Evolutionary conservation across 331 rosid genomes (phyloP).

Genomic region (Cydonia oblonga): DNA sequence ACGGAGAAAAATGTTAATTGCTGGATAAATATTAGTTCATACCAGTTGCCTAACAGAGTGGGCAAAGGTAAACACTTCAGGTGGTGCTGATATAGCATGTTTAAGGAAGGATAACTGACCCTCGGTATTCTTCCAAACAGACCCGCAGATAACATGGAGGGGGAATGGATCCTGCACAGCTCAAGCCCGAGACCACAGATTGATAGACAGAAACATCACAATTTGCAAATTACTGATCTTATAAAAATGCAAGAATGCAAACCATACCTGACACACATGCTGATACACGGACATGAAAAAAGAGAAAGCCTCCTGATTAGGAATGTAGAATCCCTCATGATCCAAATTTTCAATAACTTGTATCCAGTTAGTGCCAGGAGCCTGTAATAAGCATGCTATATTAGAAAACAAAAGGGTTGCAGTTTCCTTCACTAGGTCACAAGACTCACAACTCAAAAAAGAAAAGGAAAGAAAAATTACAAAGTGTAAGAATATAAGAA

Average conservation of each 20-base stretch:
- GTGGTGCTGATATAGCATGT: conserved; percentile 73
- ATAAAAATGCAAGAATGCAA: not conserved
- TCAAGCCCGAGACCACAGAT: conserved; percentile 20
- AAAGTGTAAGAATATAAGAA: not conserved
- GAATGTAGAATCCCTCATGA: conserved; percentile 90
- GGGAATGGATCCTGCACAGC: conserved; percentile 74
- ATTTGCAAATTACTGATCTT: not conserved
- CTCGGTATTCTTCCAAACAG: conserved; percentile 91
- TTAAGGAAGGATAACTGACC: conserved; percentile 91
- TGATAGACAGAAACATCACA: not conserved
- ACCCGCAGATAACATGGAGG: conserved; percentile 79
- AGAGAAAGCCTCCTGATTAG: conserved; percentile 78
- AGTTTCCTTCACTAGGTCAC: conserved; percentile 11
- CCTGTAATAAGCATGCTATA: conserved; percentile 40
- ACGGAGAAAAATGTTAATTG: not conserved
- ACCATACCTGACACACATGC: conserved; percentile 62
- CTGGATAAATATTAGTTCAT: conserved; percentile 15
- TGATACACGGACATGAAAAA: conserved; percentile 71
- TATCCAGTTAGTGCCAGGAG: conserved; percentile 73
- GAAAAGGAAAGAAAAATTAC: not conserved
- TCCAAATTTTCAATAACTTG: conserved; percentile 79
- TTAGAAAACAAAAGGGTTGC: not conserved
- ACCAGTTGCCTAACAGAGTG: conserved; percentile 80
- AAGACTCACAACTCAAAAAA: not conserved
- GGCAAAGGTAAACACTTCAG: conserved; percentile 70